phyloP scores from a whole-genome alignment of 306 rosid genomes.

The Herpetospermum pedunculosum region DNA sequence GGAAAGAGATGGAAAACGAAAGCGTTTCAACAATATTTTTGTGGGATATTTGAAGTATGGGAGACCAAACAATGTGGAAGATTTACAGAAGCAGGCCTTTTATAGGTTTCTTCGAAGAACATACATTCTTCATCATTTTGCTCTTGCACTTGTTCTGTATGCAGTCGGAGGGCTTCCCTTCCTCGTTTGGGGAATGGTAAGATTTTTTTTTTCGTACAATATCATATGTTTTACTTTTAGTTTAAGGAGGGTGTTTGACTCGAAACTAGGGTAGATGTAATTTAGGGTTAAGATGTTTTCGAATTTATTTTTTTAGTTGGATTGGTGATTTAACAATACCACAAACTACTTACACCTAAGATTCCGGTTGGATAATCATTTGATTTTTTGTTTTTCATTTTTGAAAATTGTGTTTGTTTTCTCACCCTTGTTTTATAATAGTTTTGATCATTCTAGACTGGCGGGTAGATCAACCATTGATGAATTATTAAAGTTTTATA shows the following conservation, averaged over 20 bases:
- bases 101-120: conserved; percentile 47
- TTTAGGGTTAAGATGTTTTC: neutral
- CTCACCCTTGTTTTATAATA: too few species aligned
- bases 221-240: neutral
- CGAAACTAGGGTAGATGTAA: neutral
- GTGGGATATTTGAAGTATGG: conserved; percentile 53
- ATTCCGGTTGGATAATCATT: too few species aligned
- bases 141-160: conserved; percentile 39
- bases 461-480: too few species aligned
- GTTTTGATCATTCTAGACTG: too few species aligned
- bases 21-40: neutral
- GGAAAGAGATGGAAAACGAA: too few species aligned
- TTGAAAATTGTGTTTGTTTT: too few species aligned
- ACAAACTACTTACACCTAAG: too few species aligned
- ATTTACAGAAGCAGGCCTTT: conserved; percentile 45
- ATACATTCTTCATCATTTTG: conserved; percentile 46
- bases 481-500: too few species aligned
- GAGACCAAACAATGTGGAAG: conserved; percentile 53
- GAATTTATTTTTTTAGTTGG: too few species aligned
- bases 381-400: too few species aligned
- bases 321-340: too few species aligned
- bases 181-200: conserved; percentile 68
- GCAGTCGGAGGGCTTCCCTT: conserved; percentile 58
- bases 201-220: too few species aligned
- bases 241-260: neutral